A percentile compares a stretch with the other conserved stretches of the same genome.
Evolutionary conservation across 2,329 filamentous ascomycete genomes (phyloP).

Genomic region (Colletotrichum simmondsii): DNA sequence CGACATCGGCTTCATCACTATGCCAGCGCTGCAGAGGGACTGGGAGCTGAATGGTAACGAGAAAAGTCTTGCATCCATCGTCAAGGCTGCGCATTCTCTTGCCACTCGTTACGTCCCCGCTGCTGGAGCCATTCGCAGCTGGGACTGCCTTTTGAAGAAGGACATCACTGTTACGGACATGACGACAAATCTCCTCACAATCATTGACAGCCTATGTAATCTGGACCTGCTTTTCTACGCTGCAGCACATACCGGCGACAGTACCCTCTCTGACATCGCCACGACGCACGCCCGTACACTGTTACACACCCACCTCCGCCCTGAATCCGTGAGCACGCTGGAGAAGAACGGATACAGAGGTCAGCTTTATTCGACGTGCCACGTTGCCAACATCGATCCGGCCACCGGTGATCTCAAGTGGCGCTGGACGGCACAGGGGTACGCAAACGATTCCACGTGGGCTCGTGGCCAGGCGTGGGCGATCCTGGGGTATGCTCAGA

Average conservation of each 20-base stretch:
- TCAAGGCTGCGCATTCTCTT: slow-evolving; percentile 56
- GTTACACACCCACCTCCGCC: slow-evolving; percentile 54
- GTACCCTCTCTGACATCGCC: slow-evolving; percentile 41
- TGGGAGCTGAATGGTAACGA: slow-evolving; percentile 58
- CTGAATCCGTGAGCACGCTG: slow-evolving; percentile 37
- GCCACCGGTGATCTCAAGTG: slow-evolving; percentile 53
- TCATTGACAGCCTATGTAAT: slow-evolving; percentile 55
- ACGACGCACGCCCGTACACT: slow-evolving; percentile 53
- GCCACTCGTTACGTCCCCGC: slow-evolving; percentile 52
- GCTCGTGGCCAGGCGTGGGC: slow-evolving; percentile 63
- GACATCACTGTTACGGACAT: slow-evolving; percentile 44
- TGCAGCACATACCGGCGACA: slow-evolving; percentile 43
- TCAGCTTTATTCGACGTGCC: slow-evolving; percentile 45
- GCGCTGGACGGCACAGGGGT: slow-evolving; percentile 60
- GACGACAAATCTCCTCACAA: slow-evolving; percentile 50
- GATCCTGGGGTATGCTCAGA: slow-evolving; percentile 62
- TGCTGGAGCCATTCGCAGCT: slow-evolving; percentile 59
- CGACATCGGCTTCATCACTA: slow-evolving; percentile 65
- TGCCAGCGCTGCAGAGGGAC: slow-evolving; percentile 54
- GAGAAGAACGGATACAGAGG: slow-evolving; percentile 36
- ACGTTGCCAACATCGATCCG: slow-evolving; percentile 62
- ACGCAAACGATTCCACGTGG: slow-evolving; percentile 59
- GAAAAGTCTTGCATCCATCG: slow-evolving; percentile 50
- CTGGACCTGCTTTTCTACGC: slow-evolving; percentile 50
- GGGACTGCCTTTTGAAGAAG: slow-evolving; percentile 50